Evolutionary conservation across 2,329 filamentous ascomycete genomes (phyloP), one percentile per base, ranked within the genome.

Genomic region (Neonectria ditissima): DNA sequence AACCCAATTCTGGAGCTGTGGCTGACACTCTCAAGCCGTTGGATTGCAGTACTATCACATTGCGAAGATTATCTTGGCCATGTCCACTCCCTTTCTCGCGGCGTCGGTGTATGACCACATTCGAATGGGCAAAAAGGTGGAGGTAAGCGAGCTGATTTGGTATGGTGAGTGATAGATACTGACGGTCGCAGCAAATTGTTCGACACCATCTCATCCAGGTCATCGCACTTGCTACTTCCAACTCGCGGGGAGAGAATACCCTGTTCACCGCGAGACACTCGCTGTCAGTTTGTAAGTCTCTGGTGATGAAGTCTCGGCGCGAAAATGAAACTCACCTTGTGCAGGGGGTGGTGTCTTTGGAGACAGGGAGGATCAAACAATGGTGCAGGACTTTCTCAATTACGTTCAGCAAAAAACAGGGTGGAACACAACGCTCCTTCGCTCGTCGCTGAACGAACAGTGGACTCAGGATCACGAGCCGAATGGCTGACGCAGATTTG

Each of bases 11-110:
- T 10, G 14, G 20, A 18, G 20, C 43, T 2, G 14, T 7, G 4
- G 20, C 56, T 64, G 30, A 59, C 56, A 20, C 18, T 7, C 20
- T 34, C 4, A 14, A 65, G 63, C 63, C 9, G 55, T 65, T 22
- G 63, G 63, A 5, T 32, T 65, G 16, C 63, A 65, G 41, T 65
- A 65, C n/a, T 65, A 65, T 37, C 63, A 65, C 34, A 65, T 65
- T 43, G 55, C 63, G n/a, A 62, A 59, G 9, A 65, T 65, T 24
- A 54, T 63, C 18, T 45, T 65, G 24, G 51, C 55, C 37, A 63
- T 65, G 51, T 62, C 63, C 2, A 59, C 63, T 1, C 63, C 63
- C 3, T 22, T 63, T 3, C 18, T 45, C n/a, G 52, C 63, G 13
- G 45, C 52, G 5, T 63, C 63, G 3, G 63, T 65, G 5, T 65